Percentiles rank a stretch among this genome's conserved stretches.
phyloP scores from a whole-genome alignment of 768 basidiomycete species.

The Rhodosporidiobolus sp. region DNA sequence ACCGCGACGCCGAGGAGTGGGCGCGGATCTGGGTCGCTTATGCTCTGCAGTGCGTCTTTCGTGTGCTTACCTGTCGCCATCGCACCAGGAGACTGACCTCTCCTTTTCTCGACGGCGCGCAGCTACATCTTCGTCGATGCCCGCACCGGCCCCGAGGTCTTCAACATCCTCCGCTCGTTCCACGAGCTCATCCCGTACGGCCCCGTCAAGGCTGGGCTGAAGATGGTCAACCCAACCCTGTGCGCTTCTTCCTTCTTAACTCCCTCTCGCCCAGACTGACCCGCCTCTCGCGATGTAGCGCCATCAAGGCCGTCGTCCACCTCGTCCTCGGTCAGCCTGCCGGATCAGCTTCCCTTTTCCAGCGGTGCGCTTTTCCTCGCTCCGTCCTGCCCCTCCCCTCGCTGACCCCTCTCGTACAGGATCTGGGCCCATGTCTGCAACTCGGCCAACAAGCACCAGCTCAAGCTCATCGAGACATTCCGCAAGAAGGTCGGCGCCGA shows the following conservation, averaged over 20 bases:
- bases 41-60: conserved; percentile 27
- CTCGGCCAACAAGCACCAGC: conserved; percentile 24
- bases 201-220: conserved; percentile 31
- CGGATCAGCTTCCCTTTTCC: conserved; percentile 32
- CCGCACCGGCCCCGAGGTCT: conserved; percentile 17
- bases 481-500: conserved; percentile 17
- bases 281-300: not conserved
- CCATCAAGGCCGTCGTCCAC: conserved; percentile 33
- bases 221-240: conserved; percentile 37
- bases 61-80: rapidly evolving
- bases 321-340: conserved; percentile 37
- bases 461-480: conserved; percentile 22
- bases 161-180: conserved; percentile 33
- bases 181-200: conserved; percentile 37
- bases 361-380: conserved; percentile 21
- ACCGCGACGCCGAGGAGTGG: conserved; percentile 36
- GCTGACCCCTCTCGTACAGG: not conserved
- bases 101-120: not conserved
- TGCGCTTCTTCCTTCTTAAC: not conserved
- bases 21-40: conserved; percentile 36
- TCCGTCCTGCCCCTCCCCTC: not conserved
- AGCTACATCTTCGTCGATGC: conserved; percentile 37
- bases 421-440: conserved; percentile 34
- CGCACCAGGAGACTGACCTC: rapidly evolving
- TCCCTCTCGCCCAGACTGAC: not conserved